A percentile compares a stretch with the other conserved stretches of the same genome.
Conservation (phyloP, 768 basidiomycete genomes). For the Amylocystis lapponica region DNA sequence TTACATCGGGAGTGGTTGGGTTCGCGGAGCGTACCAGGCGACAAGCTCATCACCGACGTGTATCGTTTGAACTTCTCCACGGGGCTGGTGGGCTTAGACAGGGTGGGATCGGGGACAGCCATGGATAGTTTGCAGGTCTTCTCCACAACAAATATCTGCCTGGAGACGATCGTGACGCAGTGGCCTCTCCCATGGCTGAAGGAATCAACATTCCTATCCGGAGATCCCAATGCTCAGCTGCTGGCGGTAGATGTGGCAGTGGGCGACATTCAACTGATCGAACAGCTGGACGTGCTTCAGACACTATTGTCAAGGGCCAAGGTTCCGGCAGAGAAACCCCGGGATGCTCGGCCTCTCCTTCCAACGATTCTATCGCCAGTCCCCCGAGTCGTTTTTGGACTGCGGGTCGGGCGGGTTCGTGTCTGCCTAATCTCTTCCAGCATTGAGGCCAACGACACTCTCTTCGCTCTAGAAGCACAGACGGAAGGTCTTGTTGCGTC, state of each 20-base stretch:
- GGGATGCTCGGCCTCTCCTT: conserved; percentile 18
- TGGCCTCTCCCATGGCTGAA: conserved; percentile 59
- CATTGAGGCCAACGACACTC: conserved; percentile 30
- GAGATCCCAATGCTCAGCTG: conserved; percentile 56
- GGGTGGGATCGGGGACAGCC: conserved; percentile 23
- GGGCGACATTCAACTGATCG: conserved; percentile 43
- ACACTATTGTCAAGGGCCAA: conserved; percentile 28
- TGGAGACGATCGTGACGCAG: conserved; percentile 43
- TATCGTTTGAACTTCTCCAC: conserved; percentile 43
- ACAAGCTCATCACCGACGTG: conserved; percentile 39
- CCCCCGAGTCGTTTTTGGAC: conserved; percentile 44
- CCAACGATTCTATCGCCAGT: conserved; percentile 30
- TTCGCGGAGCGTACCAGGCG: conserved; percentile 23
- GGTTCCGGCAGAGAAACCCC: conserved; percentile 13
- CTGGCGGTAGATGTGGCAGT: conserved; percentile 32
- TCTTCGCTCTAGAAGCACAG: conserved; percentile 50
- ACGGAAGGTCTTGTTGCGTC: conserved; percentile 46
- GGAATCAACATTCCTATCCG: conserved; percentile 42
- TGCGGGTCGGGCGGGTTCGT: conserved; percentile 45
- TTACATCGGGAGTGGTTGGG: conserved; percentile 55
- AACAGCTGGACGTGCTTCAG: conserved; percentile 48
- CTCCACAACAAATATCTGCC: conserved; percentile 33
- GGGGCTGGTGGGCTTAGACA: conserved; percentile 39
- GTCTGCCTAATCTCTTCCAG: conserved; percentile 46
- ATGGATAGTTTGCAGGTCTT: conserved; percentile 32